Evolutionary conservation across 2,329 filamentous ascomycete species (phyloP).

Genomic region (Berkeleyomyces rouxiae): DNA sequence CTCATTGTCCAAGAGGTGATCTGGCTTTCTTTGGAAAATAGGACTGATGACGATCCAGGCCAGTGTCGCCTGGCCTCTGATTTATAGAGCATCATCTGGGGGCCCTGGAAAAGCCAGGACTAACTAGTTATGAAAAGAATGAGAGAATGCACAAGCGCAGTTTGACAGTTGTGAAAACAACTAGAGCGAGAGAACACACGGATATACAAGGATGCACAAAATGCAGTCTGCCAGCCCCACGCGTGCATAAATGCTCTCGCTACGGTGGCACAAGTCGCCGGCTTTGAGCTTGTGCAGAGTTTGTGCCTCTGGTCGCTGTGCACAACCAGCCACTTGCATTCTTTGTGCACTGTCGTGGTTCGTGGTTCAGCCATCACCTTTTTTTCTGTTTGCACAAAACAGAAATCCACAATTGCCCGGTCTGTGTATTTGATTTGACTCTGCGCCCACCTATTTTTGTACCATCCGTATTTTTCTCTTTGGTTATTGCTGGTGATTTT

Average conservation of each 20-base stretch:
- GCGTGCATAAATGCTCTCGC: neutral
- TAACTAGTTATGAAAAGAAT: too few species aligned
- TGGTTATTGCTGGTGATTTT: neutral
- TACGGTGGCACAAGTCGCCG: neutral
- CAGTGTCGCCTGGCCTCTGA: neutral
- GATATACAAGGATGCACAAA: neutral
- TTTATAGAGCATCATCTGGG: neutral
- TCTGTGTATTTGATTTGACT: neutral
- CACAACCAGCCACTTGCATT: constrained; percentile 11
- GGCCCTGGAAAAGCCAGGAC: too few species aligned
- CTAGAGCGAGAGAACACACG: neutral
- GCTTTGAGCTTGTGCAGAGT: neutral
- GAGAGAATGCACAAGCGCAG: too few species aligned
- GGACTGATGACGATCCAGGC: neutral
- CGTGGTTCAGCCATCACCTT: neutral
- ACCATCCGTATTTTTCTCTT: neutral
- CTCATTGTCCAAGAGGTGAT: neutral
- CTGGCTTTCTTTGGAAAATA: neutral
- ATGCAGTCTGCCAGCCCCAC: neutral
- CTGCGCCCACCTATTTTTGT: neutral
- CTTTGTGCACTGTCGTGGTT: neutral
- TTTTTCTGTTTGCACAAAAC: constrained; percentile 2
- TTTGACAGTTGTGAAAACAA: neutral
- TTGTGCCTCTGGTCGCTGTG: neutral
- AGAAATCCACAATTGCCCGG: neutral